Evolutionary conservation across 208 protist species (phyloP).

Genomic region (Naegleria fowleri): DNA sequence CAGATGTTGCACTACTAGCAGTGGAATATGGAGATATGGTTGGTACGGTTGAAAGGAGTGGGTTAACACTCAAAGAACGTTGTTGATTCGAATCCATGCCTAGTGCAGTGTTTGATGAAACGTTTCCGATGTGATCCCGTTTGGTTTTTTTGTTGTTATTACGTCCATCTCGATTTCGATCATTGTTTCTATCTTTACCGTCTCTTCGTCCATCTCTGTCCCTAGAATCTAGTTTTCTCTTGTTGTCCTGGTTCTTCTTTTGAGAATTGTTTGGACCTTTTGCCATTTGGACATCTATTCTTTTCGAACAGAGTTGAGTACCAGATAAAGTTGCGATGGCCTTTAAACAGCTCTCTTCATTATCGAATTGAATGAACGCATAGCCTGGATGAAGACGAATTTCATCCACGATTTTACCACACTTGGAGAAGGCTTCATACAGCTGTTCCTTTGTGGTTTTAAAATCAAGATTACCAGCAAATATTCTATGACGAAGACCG

Average conservation of each 20-base stretch:
- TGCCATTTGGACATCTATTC: background rate
- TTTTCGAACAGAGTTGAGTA: background rate
- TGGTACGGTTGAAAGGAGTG: background rate
- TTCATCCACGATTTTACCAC: background rate
- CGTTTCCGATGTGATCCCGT: background rate
- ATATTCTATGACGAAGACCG: background rate
- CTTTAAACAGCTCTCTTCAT: background rate
- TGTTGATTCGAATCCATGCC: background rate
- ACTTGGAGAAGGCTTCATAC: background rate
- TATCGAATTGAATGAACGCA: background rate
- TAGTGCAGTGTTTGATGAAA: background rate
- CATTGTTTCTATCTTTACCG: background rate
- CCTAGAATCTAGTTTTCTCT: background rate
- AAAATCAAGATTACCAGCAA: background rate
- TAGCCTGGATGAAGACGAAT: background rate
- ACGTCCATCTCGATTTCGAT: background rate
- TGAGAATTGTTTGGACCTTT: background rate
- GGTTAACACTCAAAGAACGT: too few species aligned
- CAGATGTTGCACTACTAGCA: background rate
- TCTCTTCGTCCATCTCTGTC: background rate
- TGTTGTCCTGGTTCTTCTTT: background rate
- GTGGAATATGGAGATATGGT: background rate
- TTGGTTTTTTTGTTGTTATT: background rate
- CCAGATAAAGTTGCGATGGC: background rate
- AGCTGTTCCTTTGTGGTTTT: background rate